Conservation (phyloP, 192 early-diverging fungal genomes). For the Polychytrium aggregatum region DNA sequence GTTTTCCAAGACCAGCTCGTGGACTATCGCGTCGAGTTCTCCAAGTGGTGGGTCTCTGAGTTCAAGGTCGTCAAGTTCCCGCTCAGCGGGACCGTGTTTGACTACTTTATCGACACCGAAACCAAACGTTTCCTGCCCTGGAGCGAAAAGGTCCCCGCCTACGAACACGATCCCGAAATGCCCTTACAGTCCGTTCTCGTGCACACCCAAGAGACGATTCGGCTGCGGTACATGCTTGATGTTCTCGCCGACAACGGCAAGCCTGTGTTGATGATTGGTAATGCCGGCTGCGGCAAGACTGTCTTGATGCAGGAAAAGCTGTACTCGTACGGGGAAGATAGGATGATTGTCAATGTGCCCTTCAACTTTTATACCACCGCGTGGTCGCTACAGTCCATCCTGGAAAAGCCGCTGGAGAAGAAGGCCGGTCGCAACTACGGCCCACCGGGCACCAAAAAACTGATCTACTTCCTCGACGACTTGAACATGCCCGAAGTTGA, state of each 20-base stretch:
- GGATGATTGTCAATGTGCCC: conserved; percentile 50
- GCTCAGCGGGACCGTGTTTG: conserved; percentile 45
- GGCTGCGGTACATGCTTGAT: conserved; percentile 45
- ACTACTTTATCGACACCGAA: conserved; percentile 48
- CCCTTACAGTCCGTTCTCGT: conserved; percentile 46
- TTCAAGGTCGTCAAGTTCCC: conserved; percentile 54
- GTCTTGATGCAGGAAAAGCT: conserved; percentile 56
- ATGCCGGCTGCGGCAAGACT: conserved; percentile 56
- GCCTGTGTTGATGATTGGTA: conserved; percentile 46
- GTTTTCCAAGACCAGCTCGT: conserved; percentile 51
- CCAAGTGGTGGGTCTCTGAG: conserved; percentile 56
- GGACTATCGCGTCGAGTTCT: conserved; percentile 49
- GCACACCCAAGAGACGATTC: conserved; percentile 50
- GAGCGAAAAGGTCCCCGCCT: conserved; percentile 46
- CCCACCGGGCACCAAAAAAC: conserved; percentile 48
- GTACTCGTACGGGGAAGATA: conserved; percentile 45
- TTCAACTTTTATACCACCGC: conserved; percentile 61
- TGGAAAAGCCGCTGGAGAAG: conserved; percentile 57
- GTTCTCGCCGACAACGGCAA: conserved; percentile 50
- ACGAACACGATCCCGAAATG: conserved; percentile 43
- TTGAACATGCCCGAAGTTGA: conserved; percentile 62
- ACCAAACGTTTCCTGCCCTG: conserved; percentile 49
- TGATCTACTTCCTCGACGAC: conserved; percentile 59
- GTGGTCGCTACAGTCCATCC: conserved; percentile 41
- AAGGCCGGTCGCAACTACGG: conserved; percentile 57